Base-by-base conservation (phyloP, 1,284 basidiomycete genomes). In the Leccinum pachyderme region DNA sequence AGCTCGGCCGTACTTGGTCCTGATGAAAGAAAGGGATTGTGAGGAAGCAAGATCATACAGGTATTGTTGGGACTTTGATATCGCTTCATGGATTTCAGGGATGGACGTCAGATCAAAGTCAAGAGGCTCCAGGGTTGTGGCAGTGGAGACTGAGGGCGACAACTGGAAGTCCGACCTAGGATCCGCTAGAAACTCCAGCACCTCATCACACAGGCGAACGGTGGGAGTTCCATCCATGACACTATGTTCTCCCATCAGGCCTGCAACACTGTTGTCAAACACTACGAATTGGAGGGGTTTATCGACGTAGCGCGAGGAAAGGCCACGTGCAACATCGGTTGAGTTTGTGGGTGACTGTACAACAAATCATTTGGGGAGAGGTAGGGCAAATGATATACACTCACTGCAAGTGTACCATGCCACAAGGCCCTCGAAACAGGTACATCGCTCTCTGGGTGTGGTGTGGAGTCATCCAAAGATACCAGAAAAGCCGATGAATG, bases 181-280 rank as follows among this genome's bases (percentile, higher is more conserved):
- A 59, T 79, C 68, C 32, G 83, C 77, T 44, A 95, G 73, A 63
- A 81, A 81, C 58, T 81, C 79, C 51, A 93, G 76, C 28, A 93
- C 76, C 47, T 86, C 84, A 67, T 94, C 79, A 65, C 81, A 81
- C 56, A 82, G 53, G 29, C 82, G 75, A 9, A 81, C 76, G 8
- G 82, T 86, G 5, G 86, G 83, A 35, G 83, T 84, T 45, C 93
- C 93, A 66, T 95, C 93, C 91, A 95, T 95, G 61, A 91, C 81
- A 15, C 90, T 92, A 72, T 96, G 93, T 72, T 96, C 94, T 52
- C 94, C 94, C 82, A 95, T 87, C 63, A 93, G 75, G 5, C 93
- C 94, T 2, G 91, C 86, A 57, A 82, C 77, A 24, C 80, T 83
- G 64, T 94, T 92, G 67, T 92, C 87, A 62, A 82, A 90, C 7